Base-by-base conservation (phyloP, 2,329 filamentous ascomycete species). In the Cercospora janseana region DNA sequence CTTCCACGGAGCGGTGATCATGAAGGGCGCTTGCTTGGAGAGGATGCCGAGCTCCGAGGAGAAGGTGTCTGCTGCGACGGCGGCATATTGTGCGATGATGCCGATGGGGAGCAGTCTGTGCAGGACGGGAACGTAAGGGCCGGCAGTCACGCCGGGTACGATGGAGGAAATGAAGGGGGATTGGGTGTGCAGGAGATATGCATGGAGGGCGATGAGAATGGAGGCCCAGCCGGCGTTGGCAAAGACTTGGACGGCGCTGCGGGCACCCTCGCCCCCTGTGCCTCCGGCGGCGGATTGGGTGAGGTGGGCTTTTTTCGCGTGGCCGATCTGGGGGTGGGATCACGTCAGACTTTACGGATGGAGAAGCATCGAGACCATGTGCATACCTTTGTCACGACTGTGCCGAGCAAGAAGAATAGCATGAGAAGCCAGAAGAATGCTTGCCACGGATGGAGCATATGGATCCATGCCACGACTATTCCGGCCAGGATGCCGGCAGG, bases 41-140 rank as follows among this genome's bases (percentile, higher is more conserved):
- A 98, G 77, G 49, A 98, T 98, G 10, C 93, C 93, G 15, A 98
- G 82, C 73, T 98, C 93, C 8, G 90, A 95, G 50, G 87, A 91
- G 68, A 96, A 93, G 0, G 93, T 98, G 69, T 98, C 93, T 42
- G 92, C 88, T 15, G 89, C 83, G 7, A 95, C 90, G 41, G 88
- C 88, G 20, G 90, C 92, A 65, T 98, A 98, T 72, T 72, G 75
- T 60, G 72, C 73, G 24, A 77, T 69, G 41, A 77, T 75, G 6
- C 75, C 75, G 6, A 76, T 67, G 0, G 75, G 69, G 24, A 77
- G 60, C 2, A 72, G 58, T 55, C 71, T 68, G 47, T 62, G 63
- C 12, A 70, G 62, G 47, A 58, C 61, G 3, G 65, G 62, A 60
- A 69, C 77, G 55, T 79, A 76, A 12, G 63, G 60, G 1, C 64